Base-by-base conservation (phyloP, 106 monocot genomes). In the Triglochin maritima region DNA sequence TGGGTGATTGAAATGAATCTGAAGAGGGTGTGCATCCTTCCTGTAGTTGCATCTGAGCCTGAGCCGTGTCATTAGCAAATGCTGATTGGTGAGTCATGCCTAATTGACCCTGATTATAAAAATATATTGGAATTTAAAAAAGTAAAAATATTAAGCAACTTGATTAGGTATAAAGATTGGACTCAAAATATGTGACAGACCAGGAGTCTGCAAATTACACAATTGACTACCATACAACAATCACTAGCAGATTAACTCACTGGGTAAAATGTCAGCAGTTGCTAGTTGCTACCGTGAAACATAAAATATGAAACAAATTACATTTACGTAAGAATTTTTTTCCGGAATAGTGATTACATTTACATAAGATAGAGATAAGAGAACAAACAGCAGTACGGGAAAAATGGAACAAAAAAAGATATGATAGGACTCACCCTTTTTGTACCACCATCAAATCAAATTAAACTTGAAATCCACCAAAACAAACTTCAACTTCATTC, bases 41-140 rank as follows among this genome's bases (percentile, higher is more conserved):
- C 12, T 85, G 89, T 42, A 80, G 66, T 57, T 89, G 85, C 69
- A 89, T 69, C 60, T 83, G 89, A 45, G 89, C 85, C 70, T 85
- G 89, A 62, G 85, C 82, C 55, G 85, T 85, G 54, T 83, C 85
- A 66, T 75, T 80, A 43, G 89, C 82, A 76, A 85, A 73, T 44
- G 71, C 85, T 72, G 80, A 85, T 79, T 89, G 85, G 81, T 89
- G 85, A 50, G 79, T 80, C 89, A 89, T 85, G 5, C 78, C 78
- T 73, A 85, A 83, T 42, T 82, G 85, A 43, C 78, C 85, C 89
- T 89, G 71, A 42, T 50, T 16, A 52, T 5, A 66, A 54, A 41
- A 64, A 15, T 64, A 64, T n/a, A 62, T 45, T 44, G 13, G 5
- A 62, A 44, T 45, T 45, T 43, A 62, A 45, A 45, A 10, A 11